These are phyloP conservation scores for Eruca vesicaria DNA, from an alignment of 441 rosid genomes.

Conservation along the genomic window DNA sequence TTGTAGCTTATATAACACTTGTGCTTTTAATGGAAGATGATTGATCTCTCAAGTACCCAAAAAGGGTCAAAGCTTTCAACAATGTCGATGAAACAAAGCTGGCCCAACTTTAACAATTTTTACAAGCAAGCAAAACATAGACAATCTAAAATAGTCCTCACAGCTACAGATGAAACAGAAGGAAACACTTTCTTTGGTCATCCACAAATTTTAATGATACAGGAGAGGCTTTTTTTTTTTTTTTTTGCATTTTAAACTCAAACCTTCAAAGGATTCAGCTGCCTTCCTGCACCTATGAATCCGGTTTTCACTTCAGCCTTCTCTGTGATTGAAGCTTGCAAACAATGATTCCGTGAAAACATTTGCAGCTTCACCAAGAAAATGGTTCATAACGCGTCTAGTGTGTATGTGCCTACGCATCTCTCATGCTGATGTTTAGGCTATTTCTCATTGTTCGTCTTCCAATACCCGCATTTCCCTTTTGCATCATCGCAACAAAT, in stretches of 20 bases:
- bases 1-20: not conserved
- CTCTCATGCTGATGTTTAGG: constrained; percentile 92
- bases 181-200: constrained; percentile 4
- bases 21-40: constrained; percentile 5
- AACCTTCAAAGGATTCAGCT: constrained; percentile 14
- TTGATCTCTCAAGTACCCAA: constrained; percentile 10
- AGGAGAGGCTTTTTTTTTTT: too few species aligned
- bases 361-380: not conserved
- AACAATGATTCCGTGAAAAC: constrained; percentile 9
- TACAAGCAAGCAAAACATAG: constrained; percentile 29
- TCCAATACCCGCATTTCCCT: constrained; percentile 85
- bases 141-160: not conserved
- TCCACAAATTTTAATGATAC: constrained; percentile 25
- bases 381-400: not conserved
- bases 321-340: constrained; percentile 13
- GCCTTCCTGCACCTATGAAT: constrained; percentile 1
- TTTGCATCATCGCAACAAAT: too few species aligned
- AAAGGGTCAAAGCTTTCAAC: constrained; percentile 14
- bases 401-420: constrained; percentile 32
- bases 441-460: constrained; percentile 94
- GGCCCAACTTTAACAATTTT: constrained; percentile 14
- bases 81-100: constrained; percentile 26
- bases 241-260: constrained; percentile 15
- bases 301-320: not conserved
- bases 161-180: constrained; percentile 23